Evolutionary conservation across 306 rosid species (phyloP), one percentile per base, ranked within the genome.

Genomic region (Nissolia schottii): DNA sequence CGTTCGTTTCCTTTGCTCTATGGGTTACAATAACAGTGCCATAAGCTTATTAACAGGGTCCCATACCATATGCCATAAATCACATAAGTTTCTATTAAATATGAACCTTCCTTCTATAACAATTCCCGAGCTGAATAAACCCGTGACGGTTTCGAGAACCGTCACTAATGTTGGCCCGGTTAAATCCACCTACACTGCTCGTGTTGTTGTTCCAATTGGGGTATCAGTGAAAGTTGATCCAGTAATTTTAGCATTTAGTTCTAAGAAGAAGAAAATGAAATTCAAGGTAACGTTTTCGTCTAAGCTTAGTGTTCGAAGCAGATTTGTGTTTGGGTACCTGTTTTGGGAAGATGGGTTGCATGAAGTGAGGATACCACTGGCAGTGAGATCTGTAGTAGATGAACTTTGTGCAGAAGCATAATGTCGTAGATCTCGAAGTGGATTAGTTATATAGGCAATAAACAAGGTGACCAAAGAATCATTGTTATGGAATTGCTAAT

Each of bases 21-120:
- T 89, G 89, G 89, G 83, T 40, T 89, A 89, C 80, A 89, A 86
- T 49, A 23, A 82, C 71, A 67, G 87, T 37, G 86, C 89, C 67
- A 80, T 84, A 58, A 75, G 77, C 63, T 58, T n/a, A 4, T 35
- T 82, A 20, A 58, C 80, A 28, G 76, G 64, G 10, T 55, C 73
- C 74, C 64, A 35, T 4, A 73, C 45, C 45, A 73, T 10, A 34
- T 86, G 95, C 76, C 37, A 0, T 9, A 81, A 77, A 68, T 67
- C 73, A 1, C 40, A 60, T 29, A 79, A 81, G 10, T 76, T 78
- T 54, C 67, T 84, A 53, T 40, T 56, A 8, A 74, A 86, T 57
- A 79, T 86, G 49, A 88, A 88, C 69, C 77, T 86, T 9, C 89
- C 94, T 43, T 88, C 91, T 12, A 82, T 88, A 29, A 70, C 80